These are phyloP conservation scores for Xylaria curta DNA, from an alignment of 495 filamentous ascomycete species.

Conservation along the genomic window DNA sequence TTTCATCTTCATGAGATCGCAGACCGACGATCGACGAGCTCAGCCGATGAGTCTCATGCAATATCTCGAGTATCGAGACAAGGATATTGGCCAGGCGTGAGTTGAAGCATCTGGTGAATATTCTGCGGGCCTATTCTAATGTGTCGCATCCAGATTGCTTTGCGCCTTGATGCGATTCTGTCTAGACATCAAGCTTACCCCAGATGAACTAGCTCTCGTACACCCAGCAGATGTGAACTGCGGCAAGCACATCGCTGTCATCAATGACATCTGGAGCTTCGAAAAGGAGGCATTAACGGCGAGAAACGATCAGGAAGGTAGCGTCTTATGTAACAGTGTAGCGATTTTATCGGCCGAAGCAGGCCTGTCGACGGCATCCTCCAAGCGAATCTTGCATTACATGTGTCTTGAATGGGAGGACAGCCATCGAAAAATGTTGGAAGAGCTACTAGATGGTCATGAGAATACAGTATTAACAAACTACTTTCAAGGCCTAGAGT, in stretches of 20 bases:
- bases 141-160: conserved; percentile 11
- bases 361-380: conserved; percentile 25
- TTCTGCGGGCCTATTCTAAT: not conserved
- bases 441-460: conserved; percentile 11
- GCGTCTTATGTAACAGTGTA: conserved; percentile 34
- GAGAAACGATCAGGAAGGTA: conserved; percentile 35
- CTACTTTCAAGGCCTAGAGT: conserved; percentile 44
- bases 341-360: conserved; percentile 33
- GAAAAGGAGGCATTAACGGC: conserved; percentile 43
- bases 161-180: conserved; percentile 44
- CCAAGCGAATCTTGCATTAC: conserved; percentile 39
- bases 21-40: conserved; percentile 35
- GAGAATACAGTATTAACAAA: not conserved
- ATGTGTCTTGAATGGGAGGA: conserved; percentile 42
- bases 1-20: conserved; percentile 45
- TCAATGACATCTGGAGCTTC: conserved; percentile 49
- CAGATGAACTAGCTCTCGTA: conserved; percentile 30
- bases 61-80: conserved; percentile 44
- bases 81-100: conserved; percentile 44
- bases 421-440: conserved; percentile 30
- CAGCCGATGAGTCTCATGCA: conserved; percentile 31
- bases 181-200: conserved; percentile 35
- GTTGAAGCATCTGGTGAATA: conserved; percentile 3
- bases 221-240: conserved; percentile 39
- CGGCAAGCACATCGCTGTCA: conserved; percentile 42